Conservation (phyloP, 2,329 filamentous ascomycete genomes). For the Hymenoscyphus repandus region DNA sequence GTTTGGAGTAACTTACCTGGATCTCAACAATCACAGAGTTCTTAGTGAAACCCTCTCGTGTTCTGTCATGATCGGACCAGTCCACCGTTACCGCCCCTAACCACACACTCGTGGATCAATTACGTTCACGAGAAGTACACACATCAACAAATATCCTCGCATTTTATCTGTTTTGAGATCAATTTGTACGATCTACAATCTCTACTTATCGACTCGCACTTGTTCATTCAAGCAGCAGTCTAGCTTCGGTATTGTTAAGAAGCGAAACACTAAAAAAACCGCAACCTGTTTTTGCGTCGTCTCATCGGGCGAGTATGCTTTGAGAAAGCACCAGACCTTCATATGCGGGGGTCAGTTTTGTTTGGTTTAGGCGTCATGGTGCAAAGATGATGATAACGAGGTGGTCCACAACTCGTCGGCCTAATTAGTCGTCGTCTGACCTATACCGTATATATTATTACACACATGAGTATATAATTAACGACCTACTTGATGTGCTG, state of each 20-base stretch:
- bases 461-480: too few species aligned
- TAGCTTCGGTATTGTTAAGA: slow-evolving; percentile 11
- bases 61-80: neutral
- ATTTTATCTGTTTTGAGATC: neutral
- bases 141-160: neutral
- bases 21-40: neutral
- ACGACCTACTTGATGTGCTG: too few species aligned
- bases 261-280: slow-evolving; percentile 1
- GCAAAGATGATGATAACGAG: too few species aligned
- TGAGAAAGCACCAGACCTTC: neutral
- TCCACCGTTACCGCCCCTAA: neutral
- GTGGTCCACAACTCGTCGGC: too few species aligned
- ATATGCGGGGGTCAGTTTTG: too few species aligned
- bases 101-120: too few species aligned
- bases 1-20: neutral
- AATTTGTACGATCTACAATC: neutral
- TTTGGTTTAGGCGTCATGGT: too few species aligned
- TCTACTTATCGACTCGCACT: neutral
- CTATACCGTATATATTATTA: too few species aligned
- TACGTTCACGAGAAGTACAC: neutral
- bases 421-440: too few species aligned
- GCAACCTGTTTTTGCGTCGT: neutral
- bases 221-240: neutral
- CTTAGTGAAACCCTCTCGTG: neutral
- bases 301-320: neutral